Conservation (phyloP, 371 early-diverging fungal species). For the Rhizopus arrhizus region DNA sequence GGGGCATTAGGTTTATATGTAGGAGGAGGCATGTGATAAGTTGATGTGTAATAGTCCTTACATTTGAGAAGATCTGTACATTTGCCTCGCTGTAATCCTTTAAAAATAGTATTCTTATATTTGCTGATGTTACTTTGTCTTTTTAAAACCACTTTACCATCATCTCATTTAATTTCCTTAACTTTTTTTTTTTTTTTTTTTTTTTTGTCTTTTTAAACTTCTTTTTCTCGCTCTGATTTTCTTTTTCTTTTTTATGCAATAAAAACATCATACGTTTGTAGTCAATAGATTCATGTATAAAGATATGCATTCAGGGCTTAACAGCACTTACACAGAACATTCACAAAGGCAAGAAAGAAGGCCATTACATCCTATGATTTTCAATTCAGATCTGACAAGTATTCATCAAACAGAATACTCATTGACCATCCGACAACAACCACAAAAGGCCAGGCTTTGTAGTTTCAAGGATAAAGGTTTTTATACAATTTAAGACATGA, state of each 20-base stretch:
- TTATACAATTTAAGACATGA: not conserved
- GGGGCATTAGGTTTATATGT: not conserved
- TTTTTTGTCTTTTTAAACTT: slow-evolving; percentile 5
- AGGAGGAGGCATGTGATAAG: slow-evolving; percentile 4
- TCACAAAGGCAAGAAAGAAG: not conserved
- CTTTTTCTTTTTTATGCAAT: slow-evolving; percentile 4
- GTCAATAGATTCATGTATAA: not conserved
- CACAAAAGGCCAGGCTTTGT: slow-evolving; percentile 56
- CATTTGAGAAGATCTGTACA: slow-evolving; percentile 2
- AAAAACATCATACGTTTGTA: not conserved
- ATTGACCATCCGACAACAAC: slow-evolving; percentile 54
- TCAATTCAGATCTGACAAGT: not conserved
- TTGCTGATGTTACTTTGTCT: not conserved
- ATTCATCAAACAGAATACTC: slow-evolving; percentile 19
- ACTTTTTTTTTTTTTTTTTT: slow-evolving; percentile 5
- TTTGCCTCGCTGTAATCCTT: not conserved
- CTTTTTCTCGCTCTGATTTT: slow-evolving; percentile 6
- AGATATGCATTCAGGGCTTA: not conserved
- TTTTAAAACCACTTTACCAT: not conserved
- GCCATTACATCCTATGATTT: not conserved
- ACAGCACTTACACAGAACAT: no score
- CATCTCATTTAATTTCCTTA: not conserved
- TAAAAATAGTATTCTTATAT: not conserved
- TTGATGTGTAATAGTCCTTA: not conserved
- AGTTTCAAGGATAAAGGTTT: slow-evolving; percentile 60